phyloP scores from a whole-genome alignment of 495 filamentous ascomycete genomes.

The Penicillium simplicissimum region DNA sequence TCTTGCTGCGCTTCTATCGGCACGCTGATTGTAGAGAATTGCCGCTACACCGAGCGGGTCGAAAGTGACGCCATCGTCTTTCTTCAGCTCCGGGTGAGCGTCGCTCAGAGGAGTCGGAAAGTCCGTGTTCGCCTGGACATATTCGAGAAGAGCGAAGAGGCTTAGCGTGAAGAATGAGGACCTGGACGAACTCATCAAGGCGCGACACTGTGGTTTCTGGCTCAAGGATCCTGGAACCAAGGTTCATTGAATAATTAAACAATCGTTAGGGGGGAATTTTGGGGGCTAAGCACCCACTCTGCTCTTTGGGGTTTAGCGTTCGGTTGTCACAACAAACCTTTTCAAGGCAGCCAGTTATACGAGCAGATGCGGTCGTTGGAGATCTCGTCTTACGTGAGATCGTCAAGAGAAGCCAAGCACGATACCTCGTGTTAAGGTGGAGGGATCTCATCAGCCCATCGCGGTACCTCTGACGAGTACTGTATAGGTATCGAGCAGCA shows the following conservation, averaged over 20 bases:
- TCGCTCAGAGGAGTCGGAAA: slow-evolving; percentile 9
- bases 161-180: not conserved
- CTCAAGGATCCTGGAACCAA: not conserved
- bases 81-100: slow-evolving; percentile 8
- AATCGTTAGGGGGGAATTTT: not conserved
- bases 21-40: slow-evolving; percentile 32
- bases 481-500: not conserved
- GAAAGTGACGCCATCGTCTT: slow-evolving; percentile 24
- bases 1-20: slow-evolving; percentile 26
- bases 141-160: not conserved
- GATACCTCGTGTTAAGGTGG: no score
- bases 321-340: not conserved
- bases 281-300: not conserved
- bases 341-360: not conserved
- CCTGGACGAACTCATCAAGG: not conserved
- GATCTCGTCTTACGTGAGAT: not conserved
- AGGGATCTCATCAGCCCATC: no score
- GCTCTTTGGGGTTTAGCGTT: not conserved
- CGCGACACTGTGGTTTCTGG: not conserved
- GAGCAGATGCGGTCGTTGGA: not conserved
- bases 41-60: slow-evolving; percentile 36
- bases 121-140: not conserved
- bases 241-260: not conserved
- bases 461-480: not conserved
- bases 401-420: not conserved